Evolutionary conservation across 805 yeast species (phyloP), one percentile per base, ranked within the genome.

Genomic region (Zygosaccharomyces bisporus): DNA sequence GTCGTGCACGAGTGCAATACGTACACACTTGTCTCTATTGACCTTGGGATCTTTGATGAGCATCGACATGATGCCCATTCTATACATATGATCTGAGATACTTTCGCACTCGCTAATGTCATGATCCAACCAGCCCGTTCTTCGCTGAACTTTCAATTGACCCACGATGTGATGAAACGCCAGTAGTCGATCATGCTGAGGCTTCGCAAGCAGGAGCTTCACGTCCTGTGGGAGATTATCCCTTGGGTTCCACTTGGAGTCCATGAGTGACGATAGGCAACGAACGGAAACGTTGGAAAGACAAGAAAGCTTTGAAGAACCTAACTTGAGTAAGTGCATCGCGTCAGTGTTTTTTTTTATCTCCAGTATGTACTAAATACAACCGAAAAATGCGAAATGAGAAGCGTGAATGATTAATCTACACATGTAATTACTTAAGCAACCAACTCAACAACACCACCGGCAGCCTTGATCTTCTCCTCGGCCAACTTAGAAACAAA

Each of bases 371-470:
- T 31, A 45, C 21, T 18, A 21, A 24, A 33, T 23, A 35, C 25
- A 21, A 12, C 8, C 7, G 7, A 35, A 23, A 21, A 13, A 7
- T 21, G 30, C 10, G 25, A 17, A 25, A 25, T 30, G 20, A 25
- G 30, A 37, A 25, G 30, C 39, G 33, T 25, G 20, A 37, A 37
- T 4, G 23, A 37, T 37, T 37, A 37, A 37, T 37, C 40, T 37
- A 37, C 40, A 37, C 40, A 37, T 21, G 14, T 37, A 41, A 43
- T 44, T 36, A 46, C 58, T 85, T 88, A 93, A 77, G 99, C 99
- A 74, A 93, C 77, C 73, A 93, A 86, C 82, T 93, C 99, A 75
- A 93, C 95, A 72, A 86, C 99, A 86, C 99, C 99, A 80, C 99
- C 99, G 72, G 84, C 99, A 72, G 95, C 98, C 83, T 86, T 88